These are phyloP conservation scores for Macadamia integrifolia DNA, from an alignment of 164 flowering plant genomes.

Conservation along the genomic window DNA sequence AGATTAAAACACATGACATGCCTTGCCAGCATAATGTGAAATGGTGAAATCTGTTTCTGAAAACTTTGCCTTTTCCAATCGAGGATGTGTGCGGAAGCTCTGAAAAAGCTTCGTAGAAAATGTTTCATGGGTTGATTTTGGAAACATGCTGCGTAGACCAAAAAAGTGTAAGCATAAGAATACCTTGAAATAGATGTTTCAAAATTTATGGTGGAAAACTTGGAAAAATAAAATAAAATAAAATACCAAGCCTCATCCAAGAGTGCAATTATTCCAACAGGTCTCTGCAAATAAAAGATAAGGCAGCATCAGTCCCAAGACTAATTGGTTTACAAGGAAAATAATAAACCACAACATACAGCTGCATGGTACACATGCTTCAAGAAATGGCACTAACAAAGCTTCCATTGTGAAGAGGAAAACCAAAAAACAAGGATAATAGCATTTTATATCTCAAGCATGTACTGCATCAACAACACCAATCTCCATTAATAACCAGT, in stretches of 20 bases:
- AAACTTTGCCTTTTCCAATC: slow-evolving; percentile 82
- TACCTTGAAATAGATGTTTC: slow-evolving; percentile 8
- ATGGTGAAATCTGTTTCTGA: slow-evolving; percentile 86
- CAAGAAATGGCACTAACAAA: no score
- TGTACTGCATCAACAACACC: no score
- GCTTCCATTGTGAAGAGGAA: no score
- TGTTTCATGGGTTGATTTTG: slow-evolving; percentile 87
- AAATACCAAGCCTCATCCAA: slow-evolving; percentile 76
- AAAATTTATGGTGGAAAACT: neutral
- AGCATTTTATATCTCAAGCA: no score
- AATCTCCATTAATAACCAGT: no score
- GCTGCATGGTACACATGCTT: no score
- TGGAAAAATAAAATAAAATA: no score
- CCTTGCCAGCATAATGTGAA: slow-evolving; percentile 99
- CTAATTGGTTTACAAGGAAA: neutral
- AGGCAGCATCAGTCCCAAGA: slow-evolving; percentile 8
- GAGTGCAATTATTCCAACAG: slow-evolving; percentile 80
- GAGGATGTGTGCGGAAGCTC: slow-evolving; percentile 56
- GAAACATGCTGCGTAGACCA: slow-evolving; percentile 85
- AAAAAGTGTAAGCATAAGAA: slow-evolving; percentile 33
- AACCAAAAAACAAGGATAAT: no score
- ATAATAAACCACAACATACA: neutral
- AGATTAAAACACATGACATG: slow-evolving; percentile 18
- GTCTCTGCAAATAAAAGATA: slow-evolving; percentile 62
- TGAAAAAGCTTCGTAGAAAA: slow-evolving; percentile 85